Conservation (phyloP, 164 flowering plant species). For the Stephania cephalantha region DNA sequence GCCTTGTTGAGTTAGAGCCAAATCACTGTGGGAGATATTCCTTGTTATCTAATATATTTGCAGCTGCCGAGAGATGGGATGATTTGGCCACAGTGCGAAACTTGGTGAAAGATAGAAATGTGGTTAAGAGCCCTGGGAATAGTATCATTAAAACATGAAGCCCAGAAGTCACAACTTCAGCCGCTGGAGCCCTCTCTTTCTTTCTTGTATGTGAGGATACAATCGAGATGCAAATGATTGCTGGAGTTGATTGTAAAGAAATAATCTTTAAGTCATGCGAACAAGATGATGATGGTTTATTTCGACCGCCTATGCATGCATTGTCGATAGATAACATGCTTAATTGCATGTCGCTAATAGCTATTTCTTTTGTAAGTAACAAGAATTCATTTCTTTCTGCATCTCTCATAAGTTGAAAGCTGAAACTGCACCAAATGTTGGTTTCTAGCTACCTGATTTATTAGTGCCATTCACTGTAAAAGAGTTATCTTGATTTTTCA, state of each 20-base stretch:
- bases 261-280: neutral
- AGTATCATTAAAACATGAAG: conserved; percentile 19
- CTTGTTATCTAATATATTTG: conserved; percentile 24
- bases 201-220: neutral
- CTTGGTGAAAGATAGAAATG: conserved; percentile 24
- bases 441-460: neutral
- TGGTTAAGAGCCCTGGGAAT: conserved; percentile 26
- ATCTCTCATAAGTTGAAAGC: neutral
- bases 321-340: neutral
- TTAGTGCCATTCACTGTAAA: neutral
- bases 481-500: neutral
- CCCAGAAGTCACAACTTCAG: neutral
- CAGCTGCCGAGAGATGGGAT: conserved; percentile 29
- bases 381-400: neutral
- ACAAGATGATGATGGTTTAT: no score
- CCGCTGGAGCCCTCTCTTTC: neutral
- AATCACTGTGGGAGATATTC: conserved; percentile 32
- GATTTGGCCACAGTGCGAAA: conserved; percentile 22
- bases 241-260: neutral
- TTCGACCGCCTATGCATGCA: neutral
- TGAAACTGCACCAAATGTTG: neutral
- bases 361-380: neutral
- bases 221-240: neutral
- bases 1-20: conserved; percentile 26
- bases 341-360: neutral